Evolutionary conservation across 306 rosid species (phyloP).

Genomic region (Lablab purpureus): DNA sequence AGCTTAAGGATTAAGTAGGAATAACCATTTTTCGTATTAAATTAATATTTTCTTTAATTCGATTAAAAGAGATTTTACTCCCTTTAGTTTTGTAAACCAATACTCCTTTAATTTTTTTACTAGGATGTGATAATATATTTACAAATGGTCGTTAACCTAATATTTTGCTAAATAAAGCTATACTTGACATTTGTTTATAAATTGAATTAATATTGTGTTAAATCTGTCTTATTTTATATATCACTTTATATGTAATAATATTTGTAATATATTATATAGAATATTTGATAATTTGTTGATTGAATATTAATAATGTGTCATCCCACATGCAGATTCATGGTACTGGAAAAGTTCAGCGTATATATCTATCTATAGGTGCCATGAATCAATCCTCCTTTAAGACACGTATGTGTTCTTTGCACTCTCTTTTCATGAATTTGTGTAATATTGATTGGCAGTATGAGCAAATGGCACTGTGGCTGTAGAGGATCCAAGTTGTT

Average conservation of each 20-base stretch:
- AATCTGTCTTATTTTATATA: too few species aligned
- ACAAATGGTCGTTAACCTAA: too few species aligned
- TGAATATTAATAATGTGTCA: background rate
- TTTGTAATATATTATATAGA: background rate
- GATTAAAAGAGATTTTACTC: background rate
- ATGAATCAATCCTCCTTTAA: background rate
- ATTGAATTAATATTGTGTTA: too few species aligned
- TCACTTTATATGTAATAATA: too few species aligned
- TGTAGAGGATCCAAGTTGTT: too few species aligned
- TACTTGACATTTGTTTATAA: too few species aligned
- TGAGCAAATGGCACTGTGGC: too few species aligned
- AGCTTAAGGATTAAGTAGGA: background rate
- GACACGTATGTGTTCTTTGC: background rate
- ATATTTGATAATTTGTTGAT: background rate
- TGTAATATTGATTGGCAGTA: too few species aligned
- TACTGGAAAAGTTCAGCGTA: background rate
- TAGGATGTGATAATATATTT: too few species aligned
- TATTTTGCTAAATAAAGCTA: too few species aligned
- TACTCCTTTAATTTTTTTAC: background rate
- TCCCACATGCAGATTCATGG: background rate
- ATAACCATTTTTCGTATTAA: background rate
- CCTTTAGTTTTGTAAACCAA: background rate
- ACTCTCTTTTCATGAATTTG: background rate
- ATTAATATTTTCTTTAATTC: background rate
- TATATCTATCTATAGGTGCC: background rate